Base-by-base conservation (phyloP, 1,284 basidiomycete genomes). In the Flammula alnicola region DNA sequence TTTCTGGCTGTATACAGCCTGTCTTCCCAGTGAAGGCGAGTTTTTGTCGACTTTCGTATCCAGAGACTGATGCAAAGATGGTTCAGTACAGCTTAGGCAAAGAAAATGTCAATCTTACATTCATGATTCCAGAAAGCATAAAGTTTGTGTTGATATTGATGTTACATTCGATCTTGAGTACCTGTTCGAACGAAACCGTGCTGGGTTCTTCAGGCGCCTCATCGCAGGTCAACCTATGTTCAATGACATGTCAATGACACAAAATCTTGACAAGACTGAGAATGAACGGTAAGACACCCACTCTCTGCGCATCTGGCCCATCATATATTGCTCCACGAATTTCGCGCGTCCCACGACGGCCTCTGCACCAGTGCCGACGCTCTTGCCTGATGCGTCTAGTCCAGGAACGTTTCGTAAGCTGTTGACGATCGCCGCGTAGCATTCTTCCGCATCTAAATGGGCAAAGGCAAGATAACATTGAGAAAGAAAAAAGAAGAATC, bases 141-240 rank as follows among this genome's bases (percentile, higher is more conserved):
- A 89, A 97, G 69, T 97, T 98, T 12, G 95, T 98, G 16, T 77
- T 77, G 42, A 76, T 75, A 5, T 81, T 83, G 63, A 99, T 99
- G 69, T 97, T 97, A 68, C 96, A 98, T 59, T 94, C 91, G 23
- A 99, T 74, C 68, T 98, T 96, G 41, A 93, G 78, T 25, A 94
- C 88, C 23, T 80, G 83, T 62, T 98, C 95, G 5, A 69, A 76
- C 0, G 79, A 72, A 1, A 84, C 67, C 2, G 86, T 82, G 1
- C 87, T 65, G 0, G 81, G 73, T 64, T 99, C 96, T 7, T 91
- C 86, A 0, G 88, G 79, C 1, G 91, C 85, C 68, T 98, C 96
- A 44, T 82, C 80, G 56, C 85, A 89, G 56, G 80, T 87, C 51
- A 93, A 64, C 55, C 91, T 95, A 52, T 26, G 20, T 32, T 8